These are phyloP conservation scores for Aegilops bicornis DNA, from an alignment of 176 grass and related monocot genomes.

Conservation along the genomic window DNA sequence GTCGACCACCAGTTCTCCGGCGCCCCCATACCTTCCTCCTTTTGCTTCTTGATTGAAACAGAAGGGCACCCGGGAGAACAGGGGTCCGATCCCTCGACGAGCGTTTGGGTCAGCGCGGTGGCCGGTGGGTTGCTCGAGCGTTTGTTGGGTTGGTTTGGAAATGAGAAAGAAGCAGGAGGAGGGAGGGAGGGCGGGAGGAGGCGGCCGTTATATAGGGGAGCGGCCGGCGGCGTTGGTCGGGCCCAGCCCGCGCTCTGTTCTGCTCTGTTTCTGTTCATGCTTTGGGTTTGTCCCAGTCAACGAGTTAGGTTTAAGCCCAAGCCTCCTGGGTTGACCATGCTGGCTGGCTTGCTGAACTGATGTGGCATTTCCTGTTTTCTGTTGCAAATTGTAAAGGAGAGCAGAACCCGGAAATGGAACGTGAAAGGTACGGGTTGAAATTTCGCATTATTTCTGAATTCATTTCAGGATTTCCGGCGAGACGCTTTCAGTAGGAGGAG, in stretches of 20 bases:
- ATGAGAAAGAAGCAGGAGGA: conserved; percentile 7
- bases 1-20: conserved; percentile 25
- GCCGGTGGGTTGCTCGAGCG: background rate
- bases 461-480: no score
- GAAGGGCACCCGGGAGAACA: background rate
- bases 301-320: conserved; percentile 23
- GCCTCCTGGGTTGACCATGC: background rate
- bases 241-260: background rate
- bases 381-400: background rate
- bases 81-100: background rate
- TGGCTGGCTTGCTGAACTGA: background rate
- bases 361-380: background rate
- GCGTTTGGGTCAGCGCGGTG: background rate
- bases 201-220: conserved; percentile 49
- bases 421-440: no score
- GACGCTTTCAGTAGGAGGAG: no score
- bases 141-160: conserved; percentile 18
- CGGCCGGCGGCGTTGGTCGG: conserved; percentile 29
- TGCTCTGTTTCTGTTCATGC: conserved; percentile 5
- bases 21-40: background rate
- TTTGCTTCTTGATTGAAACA: conserved; percentile 17
- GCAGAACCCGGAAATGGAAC: background rate
- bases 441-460: no score
- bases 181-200: conserved; percentile 11
- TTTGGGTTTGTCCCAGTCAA: conserved; percentile 40